A percentile compares a stretch with the other conserved stretches of the same genome.
phyloP scores from a whole-genome alignment of 306 rosid species.

The Ormosia emarginata region DNA sequence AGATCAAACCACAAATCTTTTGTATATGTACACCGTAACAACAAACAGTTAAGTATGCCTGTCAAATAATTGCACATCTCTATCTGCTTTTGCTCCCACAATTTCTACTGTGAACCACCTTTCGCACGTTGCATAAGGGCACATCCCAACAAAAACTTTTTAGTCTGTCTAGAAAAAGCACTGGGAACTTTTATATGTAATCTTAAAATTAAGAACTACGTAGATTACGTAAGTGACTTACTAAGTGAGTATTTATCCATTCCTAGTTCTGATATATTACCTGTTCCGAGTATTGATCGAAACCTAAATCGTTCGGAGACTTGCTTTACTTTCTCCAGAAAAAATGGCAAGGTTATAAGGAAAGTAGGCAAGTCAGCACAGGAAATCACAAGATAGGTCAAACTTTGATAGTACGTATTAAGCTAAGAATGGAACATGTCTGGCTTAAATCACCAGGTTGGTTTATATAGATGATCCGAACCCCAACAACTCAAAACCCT shows the following conservation, averaged over 20 bases:
- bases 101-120: slow-evolving; percentile 16
- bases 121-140: not conserved
- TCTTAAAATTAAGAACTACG: not conserved
- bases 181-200: not conserved
- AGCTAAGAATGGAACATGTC: no score
- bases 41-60: slow-evolving; percentile 36
- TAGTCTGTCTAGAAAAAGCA: slow-evolving; percentile 36
- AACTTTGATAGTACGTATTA: no score
- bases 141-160: slow-evolving; percentile 39
- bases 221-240: not conserved
- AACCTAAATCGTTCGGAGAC: no score
- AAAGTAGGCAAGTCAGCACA: no score
- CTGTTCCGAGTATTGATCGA: no score
- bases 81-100: slow-evolving; percentile 27
- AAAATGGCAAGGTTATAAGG: no score
- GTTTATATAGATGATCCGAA: no score
- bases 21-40: slow-evolving; percentile 16
- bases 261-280: not conserved
- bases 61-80: slow-evolving; percentile 45
- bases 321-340: no score
- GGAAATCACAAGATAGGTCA: no score
- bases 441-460: no score
- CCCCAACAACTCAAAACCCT: no score
- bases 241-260: not conserved
- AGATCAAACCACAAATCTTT: slow-evolving; percentile 21